Evolutionary conservation across 495 filamentous ascomycete species (phyloP), one percentile per base, ranked within the genome.

Genomic region (Letharia lupina): DNA sequence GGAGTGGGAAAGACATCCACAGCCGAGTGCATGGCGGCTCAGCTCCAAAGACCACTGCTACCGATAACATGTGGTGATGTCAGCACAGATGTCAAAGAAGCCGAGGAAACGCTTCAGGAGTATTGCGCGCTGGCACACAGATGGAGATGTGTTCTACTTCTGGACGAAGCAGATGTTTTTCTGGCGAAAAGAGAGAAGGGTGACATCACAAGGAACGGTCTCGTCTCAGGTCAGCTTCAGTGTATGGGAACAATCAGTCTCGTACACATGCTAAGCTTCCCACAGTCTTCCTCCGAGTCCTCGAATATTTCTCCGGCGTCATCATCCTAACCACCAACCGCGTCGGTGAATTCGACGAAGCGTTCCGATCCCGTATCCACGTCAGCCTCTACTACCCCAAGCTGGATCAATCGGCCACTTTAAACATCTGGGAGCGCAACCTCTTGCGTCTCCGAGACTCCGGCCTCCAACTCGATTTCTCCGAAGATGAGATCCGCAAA

Each of bases 151-250:
- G 76, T 84, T 45, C 71, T 85, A 0, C 74, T 86, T 0, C 76
- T 90, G 1, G 87, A 90, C 60, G 86, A 90, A 73, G 84, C 83
- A 45, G 87, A 90, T 64, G 83, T 88, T 15, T 89, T 88, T 76
- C 77, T 89, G 20, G 82, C 86, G 71, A 79, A 73, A 61, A 73
- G 78, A 10, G 68, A 74, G 18, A 79, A 76, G 54, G 72, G 76
- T 69, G 66, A 73, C 39, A 18, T 76, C 9, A n/a, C 35, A 16
- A 61, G 70, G n/a, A 76, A 75, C 39, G 63, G 20, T 20, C 65
- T 76, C 31, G 72, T 72, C 0, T 72, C 70, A 31, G 54, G 54
- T 57, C 2, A 37, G 54, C 16, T 7, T 20, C 13, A 33, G 3
- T 7, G 20, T 15, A 1, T 35, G 5, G 31, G 1, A 5, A 0